These are phyloP conservation scores for Trichocomaceae sp. DNA, from an alignment of 2,329 filamentous ascomycete species.

Conservation along the genomic window DNA sequence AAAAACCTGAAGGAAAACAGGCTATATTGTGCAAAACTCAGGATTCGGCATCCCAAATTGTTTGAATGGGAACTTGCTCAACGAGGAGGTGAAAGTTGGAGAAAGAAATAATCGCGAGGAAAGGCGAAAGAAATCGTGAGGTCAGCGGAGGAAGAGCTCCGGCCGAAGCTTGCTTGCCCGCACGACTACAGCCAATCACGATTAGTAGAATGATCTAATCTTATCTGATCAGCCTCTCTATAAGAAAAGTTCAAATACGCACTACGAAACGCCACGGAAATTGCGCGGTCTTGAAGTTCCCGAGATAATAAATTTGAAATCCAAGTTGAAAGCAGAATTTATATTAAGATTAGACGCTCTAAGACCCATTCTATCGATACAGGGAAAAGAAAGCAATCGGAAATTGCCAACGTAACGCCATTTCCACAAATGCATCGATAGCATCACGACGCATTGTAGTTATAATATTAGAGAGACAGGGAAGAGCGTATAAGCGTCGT, in stretches of 20 bases:
- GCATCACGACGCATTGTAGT: background rate
- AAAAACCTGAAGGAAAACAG: background rate
- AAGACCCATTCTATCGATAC: background rate
- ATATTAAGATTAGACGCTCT: background rate
- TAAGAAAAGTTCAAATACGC: no score
- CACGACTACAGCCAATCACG: background rate
- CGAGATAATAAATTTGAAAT: background rate
- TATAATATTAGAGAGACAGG: background rate
- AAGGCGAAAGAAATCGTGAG: constrained; percentile 1
- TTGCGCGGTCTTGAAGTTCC: no score
- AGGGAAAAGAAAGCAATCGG: background rate
- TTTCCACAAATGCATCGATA: background rate
- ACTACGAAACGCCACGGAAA: no score
- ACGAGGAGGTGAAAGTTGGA: background rate
- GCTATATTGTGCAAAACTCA: background rate
- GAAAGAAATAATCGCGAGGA: background rate
- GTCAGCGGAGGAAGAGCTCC: constrained; percentile 8
- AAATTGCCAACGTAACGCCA: background rate
- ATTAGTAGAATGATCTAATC: background rate
- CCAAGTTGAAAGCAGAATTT: no score
- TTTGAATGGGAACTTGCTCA: background rate
- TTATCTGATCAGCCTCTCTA: constrained; percentile 6
- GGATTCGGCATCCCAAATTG: background rate
- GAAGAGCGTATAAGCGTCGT: background rate
- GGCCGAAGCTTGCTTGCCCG: constrained; percentile 3